phyloP scores from a whole-genome alignment of 2,329 filamentous ascomycete species.

The Penicillium polonicum region DNA sequence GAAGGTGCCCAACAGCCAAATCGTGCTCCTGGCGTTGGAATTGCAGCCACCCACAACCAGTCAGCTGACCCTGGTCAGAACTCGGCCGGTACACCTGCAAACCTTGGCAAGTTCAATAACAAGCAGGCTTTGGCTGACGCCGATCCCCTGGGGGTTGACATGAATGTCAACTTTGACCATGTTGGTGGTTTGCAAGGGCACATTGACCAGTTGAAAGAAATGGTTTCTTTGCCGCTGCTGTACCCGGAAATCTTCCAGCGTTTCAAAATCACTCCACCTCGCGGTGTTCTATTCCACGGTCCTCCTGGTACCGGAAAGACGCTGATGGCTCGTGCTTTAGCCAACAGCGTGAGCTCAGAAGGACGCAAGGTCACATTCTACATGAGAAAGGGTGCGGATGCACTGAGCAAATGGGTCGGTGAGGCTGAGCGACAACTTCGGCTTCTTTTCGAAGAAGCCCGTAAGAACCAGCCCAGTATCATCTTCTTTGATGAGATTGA shows the following conservation, averaged over 20 bases:
- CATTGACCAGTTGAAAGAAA: conserved; percentile 96
- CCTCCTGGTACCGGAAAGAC: conserved; percentile 98
- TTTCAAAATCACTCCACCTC: conserved; percentile 89
- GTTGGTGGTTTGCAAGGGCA: conserved; percentile 90
- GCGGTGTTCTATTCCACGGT: conserved; percentile 94
- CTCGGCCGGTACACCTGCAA: conserved; percentile 66
- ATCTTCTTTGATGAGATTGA: conserved; percentile 99
- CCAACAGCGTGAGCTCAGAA: conserved; percentile 83
- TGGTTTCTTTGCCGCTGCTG: conserved; percentile 90
- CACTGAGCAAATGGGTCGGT: conserved; percentile 97
- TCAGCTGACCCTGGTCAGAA: conserved; percentile 56
- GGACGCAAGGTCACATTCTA: conserved; percentile 97
- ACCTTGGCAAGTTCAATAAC: conserved; percentile 91
- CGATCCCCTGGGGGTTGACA: conserved; percentile 88
- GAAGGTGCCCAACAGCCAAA: conserved; percentile 68
- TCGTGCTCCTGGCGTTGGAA: conserved; percentile 51
- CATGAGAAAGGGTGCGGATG: conserved; percentile 98
- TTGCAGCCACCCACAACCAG: conserved; percentile 54
- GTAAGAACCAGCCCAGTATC: conserved; percentile 94
- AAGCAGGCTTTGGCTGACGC: conserved; percentile 89
- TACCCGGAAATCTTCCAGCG: conserved; percentile 92
- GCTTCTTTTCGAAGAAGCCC: conserved; percentile 89
- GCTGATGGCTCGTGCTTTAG: conserved; percentile 86
- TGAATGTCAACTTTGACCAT: conserved; percentile 89
- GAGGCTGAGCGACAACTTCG: conserved; percentile 95